Evolutionary conservation across 2,329 filamentous ascomycete species (phyloP).

Genomic region (Pseudogymnoascus sp.): DNA sequence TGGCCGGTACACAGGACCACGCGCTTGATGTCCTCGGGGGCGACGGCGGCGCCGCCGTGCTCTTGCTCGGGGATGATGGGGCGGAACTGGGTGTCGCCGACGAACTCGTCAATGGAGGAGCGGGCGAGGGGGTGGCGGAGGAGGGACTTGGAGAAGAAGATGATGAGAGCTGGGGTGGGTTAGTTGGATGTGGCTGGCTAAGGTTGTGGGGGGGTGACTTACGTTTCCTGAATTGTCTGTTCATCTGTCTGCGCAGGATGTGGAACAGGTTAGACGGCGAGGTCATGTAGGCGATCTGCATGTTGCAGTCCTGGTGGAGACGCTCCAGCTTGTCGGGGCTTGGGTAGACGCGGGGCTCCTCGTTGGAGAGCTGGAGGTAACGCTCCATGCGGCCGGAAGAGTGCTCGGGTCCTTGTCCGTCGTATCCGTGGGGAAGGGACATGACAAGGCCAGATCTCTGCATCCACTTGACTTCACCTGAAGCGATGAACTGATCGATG

Average conservation of each 20-base stretch:
- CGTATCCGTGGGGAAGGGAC: constrained; percentile 94
- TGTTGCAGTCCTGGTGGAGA: constrained; percentile 99
- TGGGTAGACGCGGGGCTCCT: constrained; percentile 92
- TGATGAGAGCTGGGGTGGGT: constrained; percentile 62
- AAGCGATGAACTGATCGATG: constrained; percentile 97
- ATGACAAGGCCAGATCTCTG: constrained; percentile 94
- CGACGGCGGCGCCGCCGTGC: constrained; percentile 69
- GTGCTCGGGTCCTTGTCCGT: constrained; percentile 96
- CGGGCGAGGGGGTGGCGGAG: constrained; percentile 90
- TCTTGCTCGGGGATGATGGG: constrained; percentile 93
- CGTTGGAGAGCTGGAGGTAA: constrained; percentile 94
- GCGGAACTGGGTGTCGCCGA: constrained; percentile 83
- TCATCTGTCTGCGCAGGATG: constrained; percentile 92
- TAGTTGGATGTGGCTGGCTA: constrained; percentile 14
- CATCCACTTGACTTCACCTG: constrained; percentile 97
- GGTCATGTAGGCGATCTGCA: constrained; percentile 98
- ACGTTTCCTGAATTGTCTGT: constrained; percentile 99
- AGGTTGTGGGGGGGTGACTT: constrained; percentile 37
- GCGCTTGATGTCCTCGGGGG: constrained; percentile 81
- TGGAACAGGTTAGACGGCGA: constrained; percentile 94
- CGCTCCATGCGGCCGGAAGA: constrained; percentile 96
- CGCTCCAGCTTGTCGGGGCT: constrained; percentile 81
- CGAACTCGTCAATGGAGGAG: constrained; percentile 85
- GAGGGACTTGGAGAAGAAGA: constrained; percentile 98
- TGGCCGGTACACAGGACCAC: constrained; percentile 93